Conservation (phyloP, 805 yeast species). For the Metschnikowia sp. region DNA sequence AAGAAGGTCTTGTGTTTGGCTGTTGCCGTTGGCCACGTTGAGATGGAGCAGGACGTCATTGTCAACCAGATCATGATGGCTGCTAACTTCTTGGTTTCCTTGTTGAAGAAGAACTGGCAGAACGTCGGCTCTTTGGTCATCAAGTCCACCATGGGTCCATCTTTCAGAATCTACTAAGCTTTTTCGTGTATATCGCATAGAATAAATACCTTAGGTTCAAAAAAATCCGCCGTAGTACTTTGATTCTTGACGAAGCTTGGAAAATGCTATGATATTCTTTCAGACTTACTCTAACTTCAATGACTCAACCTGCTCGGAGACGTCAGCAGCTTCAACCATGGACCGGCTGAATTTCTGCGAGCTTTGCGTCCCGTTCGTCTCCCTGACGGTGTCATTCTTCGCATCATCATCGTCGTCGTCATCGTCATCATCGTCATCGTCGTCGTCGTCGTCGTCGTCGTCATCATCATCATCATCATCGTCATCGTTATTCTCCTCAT, state of each 20-base stretch:
- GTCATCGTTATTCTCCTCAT: constrained; percentile 26
- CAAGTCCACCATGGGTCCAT: constrained; percentile 99
- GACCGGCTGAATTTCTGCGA: constrained; percentile 2
- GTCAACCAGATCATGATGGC: constrained; percentile 98
- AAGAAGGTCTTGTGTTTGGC: constrained; percentile 99
- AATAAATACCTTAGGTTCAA: constrained; percentile 2
- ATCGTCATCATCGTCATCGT: constrained; percentile 45
- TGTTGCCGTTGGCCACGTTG: constrained; percentile 99
- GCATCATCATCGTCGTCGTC: constrained; percentile 39
- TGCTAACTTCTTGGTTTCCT: constrained; percentile 97
- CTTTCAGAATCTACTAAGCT: constrained; percentile 95
- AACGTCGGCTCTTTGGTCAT: constrained; percentile 98
- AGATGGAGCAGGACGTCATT: constrained; percentile 95
- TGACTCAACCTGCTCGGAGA: background rate
- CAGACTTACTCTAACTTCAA: background rate
- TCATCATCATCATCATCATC: constrained; percentile 34
- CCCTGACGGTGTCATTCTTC: constrained; percentile 9
- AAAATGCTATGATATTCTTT: background rate
- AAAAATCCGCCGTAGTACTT: background rate
- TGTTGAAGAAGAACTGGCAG: constrained; percentile 99
- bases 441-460: constrained; percentile 38
- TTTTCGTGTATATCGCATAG: constrained; percentile 3
- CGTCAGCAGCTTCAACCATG: constrained; percentile 3
- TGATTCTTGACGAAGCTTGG: background rate
- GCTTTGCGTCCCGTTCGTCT: background rate